Evolutionary conservation across 176 grass and related monocot genomes (phyloP).

Genomic region (Coix lacrymajobi): DNA sequence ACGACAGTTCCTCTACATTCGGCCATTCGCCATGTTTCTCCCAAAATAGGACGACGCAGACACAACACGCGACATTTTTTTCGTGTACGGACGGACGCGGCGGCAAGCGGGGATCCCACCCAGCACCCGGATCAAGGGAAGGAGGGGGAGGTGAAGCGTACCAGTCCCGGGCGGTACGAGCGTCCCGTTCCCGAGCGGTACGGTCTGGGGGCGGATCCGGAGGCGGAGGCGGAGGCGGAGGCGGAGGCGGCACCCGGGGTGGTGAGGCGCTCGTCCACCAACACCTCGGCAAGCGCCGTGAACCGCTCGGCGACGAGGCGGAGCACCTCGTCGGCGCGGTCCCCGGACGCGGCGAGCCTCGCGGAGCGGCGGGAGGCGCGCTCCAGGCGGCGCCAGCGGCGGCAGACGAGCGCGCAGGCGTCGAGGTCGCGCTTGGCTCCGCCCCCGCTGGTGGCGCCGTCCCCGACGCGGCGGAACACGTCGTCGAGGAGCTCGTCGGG

Average conservation of each 20-base stretch:
- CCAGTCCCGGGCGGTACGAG: constrained; percentile 7
- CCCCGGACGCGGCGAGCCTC: constrained; percentile 53
- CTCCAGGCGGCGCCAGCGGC: constrained; percentile 61
- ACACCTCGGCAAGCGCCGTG: constrained; percentile 48
- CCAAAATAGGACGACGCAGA: not conserved
- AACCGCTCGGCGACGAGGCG: constrained; percentile 42
- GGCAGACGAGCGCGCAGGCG: constrained; percentile 66
- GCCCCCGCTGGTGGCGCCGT: not conserved
- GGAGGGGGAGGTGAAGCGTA: not conserved
- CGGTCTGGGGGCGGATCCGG: not conserved
- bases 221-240: not conserved
- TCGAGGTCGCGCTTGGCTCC: constrained; percentile 55
- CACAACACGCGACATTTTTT: not conserved
- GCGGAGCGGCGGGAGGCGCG: constrained; percentile 43
- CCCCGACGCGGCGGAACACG: constrained; percentile 47
- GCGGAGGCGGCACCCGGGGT: not conserved
- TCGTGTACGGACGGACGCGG: not conserved
- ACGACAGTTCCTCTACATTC: not conserved
- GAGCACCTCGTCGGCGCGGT: constrained; percentile 46
- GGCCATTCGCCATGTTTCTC: not conserved
- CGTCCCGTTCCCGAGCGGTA: constrained; percentile 13
- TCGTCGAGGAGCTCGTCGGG: constrained; percentile 63
- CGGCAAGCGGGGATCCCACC: not conserved
- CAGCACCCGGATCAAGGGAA: not conserved
- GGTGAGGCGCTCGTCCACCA: constrained; percentile 50